These are phyloP conservation scores for Arxiozyma bovina DNA, from an alignment of 1,139 yeast species.

Conservation along the genomic window DNA sequence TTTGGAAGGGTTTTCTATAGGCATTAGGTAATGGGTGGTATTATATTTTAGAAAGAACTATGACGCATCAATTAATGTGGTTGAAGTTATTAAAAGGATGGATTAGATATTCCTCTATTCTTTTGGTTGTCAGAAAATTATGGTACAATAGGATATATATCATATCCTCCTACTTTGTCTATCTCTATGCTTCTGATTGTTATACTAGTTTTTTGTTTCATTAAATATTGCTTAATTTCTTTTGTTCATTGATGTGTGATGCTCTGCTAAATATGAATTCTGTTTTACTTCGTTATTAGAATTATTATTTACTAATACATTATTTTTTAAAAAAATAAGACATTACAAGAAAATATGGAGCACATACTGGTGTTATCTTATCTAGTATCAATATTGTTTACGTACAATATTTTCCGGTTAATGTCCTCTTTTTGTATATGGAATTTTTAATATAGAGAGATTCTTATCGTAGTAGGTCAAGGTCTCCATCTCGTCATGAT, in stretches of 20 bases:
- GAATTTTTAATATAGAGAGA: background rate
- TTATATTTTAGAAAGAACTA: background rate
- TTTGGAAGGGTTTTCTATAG: background rate
- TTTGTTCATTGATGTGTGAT: background rate
- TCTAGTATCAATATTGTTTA: background rate
- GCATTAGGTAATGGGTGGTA: background rate
- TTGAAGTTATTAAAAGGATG: background rate
- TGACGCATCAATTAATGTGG: background rate
- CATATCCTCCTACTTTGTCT: background rate
- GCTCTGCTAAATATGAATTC: background rate
- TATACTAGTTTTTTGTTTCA: background rate
- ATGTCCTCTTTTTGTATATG: background rate
- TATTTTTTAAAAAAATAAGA: background rate
- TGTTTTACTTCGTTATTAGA: background rate
- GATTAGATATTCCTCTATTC: background rate
- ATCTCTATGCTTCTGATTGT: background rate
- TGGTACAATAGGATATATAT: background rate
- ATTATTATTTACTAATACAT: constrained; percentile 1
- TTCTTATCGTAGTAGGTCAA: constrained; percentile 12
- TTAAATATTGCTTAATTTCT: too few relatives aligned
- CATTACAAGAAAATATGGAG: background rate
- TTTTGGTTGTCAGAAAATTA: background rate
- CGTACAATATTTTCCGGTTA: background rate
- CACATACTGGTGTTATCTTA: too few relatives aligned
- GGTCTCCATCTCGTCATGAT: constrained; percentile 15